phyloP scores from a whole-genome alignment of 768 basidiomycete genomes.

The Kwoniella pini region DNA sequence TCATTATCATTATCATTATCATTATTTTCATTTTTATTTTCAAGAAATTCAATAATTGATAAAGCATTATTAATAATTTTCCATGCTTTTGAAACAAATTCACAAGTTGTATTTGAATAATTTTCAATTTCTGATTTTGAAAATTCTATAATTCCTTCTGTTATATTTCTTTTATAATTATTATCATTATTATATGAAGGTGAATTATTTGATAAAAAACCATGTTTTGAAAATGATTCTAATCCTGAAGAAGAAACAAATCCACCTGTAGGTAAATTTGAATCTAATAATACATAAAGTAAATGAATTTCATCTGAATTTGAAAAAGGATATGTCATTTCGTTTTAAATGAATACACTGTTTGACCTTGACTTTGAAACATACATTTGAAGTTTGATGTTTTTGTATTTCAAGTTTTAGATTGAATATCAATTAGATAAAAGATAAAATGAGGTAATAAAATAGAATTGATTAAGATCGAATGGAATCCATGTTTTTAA shows the following conservation, averaged over 20 bases:
- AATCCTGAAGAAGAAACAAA: conserved; percentile 94
- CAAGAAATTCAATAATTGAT: background rate
- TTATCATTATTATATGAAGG: conserved; percentile 30
- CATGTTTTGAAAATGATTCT: conserved; percentile 86
- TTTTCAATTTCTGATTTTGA: conserved; percentile 57
- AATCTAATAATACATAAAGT: conserved; percentile 61
- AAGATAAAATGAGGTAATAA: too few relatives aligned
- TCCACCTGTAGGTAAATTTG: conserved; percentile 93
- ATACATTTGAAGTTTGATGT: too few relatives aligned
- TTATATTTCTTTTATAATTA: background rate
- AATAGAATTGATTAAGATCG: too few relatives aligned
- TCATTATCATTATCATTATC: conserved; percentile 35
- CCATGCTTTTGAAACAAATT: conserved; percentile 73
- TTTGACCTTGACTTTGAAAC: too few relatives aligned
- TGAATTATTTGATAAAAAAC: conserved; percentile 60
- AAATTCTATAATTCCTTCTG: conserved; percentile 32
- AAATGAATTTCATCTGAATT: conserved; percentile 38
- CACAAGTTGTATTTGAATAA: conserved; percentile 73
- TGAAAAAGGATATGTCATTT: background rate
- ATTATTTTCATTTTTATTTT: background rate
- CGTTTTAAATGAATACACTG: too few relatives aligned
- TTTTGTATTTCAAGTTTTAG: background rate
- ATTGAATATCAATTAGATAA: too few relatives aligned
- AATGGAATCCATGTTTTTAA: too few relatives aligned
- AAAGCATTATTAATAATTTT: conserved; percentile 5